Percentiles rank a stretch among this genome's conserved stretches.
Conservation (phyloP, 2,329 filamentous ascomycete species). For the Paecilomyces fulvus region DNA sequence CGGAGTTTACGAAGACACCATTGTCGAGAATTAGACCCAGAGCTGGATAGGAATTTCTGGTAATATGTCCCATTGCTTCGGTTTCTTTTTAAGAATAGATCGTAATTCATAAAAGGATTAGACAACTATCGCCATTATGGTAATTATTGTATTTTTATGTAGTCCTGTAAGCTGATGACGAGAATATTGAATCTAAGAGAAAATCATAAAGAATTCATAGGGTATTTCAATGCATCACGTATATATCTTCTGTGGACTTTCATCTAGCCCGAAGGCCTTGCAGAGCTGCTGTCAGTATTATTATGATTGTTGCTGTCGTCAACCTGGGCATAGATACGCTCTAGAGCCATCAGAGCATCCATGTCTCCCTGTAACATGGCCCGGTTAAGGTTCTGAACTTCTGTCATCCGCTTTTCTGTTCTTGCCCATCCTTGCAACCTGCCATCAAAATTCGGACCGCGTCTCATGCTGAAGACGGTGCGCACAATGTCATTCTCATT, state of each 20-base stretch:
- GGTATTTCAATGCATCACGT: neutral
- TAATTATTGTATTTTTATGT: neutral
- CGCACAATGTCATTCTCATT: constrained; percentile 58
- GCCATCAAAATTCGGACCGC: constrained; percentile 23
- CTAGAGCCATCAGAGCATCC: constrained; percentile 25
- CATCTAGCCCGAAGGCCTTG: neutral
- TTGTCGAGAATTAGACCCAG: too few relatives aligned
- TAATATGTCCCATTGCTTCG: too few relatives aligned
- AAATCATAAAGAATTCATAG: neutral
- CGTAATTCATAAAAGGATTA: too few relatives aligned
- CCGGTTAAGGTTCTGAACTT: constrained; percentile 28
- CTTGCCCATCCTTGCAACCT: constrained; percentile 29
- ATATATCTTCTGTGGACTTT: neutral
- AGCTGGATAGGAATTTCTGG: too few relatives aligned
- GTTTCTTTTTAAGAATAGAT: too few relatives aligned
- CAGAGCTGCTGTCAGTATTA: neutral
- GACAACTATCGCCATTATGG: neutral
- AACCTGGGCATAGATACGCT: constrained; percentile 27
- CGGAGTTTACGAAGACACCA: too few relatives aligned
- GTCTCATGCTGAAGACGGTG: constrained; percentile 46
- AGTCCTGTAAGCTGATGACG: neutral
- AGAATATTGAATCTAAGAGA: neutral
- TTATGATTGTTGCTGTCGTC: constrained; percentile 5
- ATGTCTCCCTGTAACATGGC: constrained; percentile 28
- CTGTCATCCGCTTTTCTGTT: constrained; percentile 27